phyloP scores from a whole-genome alignment of 2,329 filamentous ascomycete genomes.

The Fusarium sp. region DNA sequence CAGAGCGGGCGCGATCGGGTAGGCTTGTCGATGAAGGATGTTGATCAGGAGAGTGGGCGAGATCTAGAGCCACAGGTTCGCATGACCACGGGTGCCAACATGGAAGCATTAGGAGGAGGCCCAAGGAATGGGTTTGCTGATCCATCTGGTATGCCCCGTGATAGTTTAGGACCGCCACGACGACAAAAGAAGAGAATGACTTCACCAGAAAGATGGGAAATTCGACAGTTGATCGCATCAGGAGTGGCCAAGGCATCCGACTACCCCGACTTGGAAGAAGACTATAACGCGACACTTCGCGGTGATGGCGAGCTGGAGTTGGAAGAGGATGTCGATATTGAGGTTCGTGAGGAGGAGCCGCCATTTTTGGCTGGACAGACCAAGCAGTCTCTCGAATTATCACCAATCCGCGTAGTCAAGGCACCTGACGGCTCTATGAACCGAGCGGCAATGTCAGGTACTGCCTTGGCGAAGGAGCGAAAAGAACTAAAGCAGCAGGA shows the following conservation, averaged over 20 bases:
- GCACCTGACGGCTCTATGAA: constrained; percentile 99
- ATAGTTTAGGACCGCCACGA: constrained; percentile 56
- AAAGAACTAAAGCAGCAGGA: constrained; percentile 91
- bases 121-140: constrained; percentile 65
- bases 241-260: constrained; percentile 92
- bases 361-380: constrained; percentile 96
- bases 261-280: constrained; percentile 93
- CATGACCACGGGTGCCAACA: constrained; percentile 90
- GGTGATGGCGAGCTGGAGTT: constrained; percentile 90
- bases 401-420: constrained; percentile 95
- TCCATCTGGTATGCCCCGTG: constrained; percentile 48
- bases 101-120: constrained; percentile 77
- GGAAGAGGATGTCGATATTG: constrained; percentile 96
- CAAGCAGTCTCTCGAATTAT: constrained; percentile 93
- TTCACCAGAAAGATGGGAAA: constrained; percentile 97
- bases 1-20: constrained; percentile 68
- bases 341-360: constrained; percentile 94
- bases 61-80: constrained; percentile 82
- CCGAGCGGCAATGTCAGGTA: constrained; percentile 92
- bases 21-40: constrained; percentile 95
- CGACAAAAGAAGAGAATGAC: constrained; percentile 91
- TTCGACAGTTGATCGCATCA: constrained; percentile 93
- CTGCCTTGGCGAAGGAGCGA: constrained; percentile 86
- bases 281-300: constrained; percentile 86
- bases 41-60: constrained; percentile 86